Evolutionary conservation across 495 filamentous ascomycete species (phyloP).

Genomic region (Aspergillus bertholletiae): DNA sequence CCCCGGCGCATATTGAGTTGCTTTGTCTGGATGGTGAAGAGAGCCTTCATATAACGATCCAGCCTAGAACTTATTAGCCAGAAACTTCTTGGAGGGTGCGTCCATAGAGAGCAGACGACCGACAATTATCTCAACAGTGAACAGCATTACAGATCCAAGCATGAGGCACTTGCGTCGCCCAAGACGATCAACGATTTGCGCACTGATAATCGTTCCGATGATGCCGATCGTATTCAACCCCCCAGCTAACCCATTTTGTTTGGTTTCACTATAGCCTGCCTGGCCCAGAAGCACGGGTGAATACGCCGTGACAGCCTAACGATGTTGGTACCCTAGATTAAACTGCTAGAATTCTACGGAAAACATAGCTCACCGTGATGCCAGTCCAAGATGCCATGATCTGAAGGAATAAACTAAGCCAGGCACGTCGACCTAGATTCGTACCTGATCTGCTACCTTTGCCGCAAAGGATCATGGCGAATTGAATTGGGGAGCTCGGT

Average conservation of each 20-base stretch:
- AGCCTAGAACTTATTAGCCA: constrained; percentile 18
- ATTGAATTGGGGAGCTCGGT: constrained; percentile 35
- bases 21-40: constrained; percentile 23
- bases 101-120: neutral
- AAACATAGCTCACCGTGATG: constrained; percentile 36
- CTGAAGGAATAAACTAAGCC: constrained; percentile 50
- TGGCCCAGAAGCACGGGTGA: constrained; percentile 38
- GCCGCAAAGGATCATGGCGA: constrained; percentile 32
- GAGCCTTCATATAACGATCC: constrained; percentile 40
- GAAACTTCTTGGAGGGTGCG: neutral
- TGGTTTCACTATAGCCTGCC: constrained; percentile 40
- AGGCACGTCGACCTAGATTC: constrained; percentile 42
- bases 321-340: neutral
- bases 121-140: constrained; percentile 33
- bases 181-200: constrained; percentile 49
- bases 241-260: constrained; percentile 48
- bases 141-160: constrained; percentile 29
- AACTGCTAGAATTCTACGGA: neutral
- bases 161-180: constrained; percentile 46
- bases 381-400: constrained; percentile 53
- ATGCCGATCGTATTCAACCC: constrained; percentile 54
- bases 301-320: constrained; percentile 39
- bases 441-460: constrained; percentile 23
- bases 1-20: constrained; percentile 37
- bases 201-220: constrained; percentile 50